A percentile compares a stretch with the other conserved stretches of the same genome.
These are phyloP conservation scores for Bathelium albidoporum DNA, from an alignment of 495 filamentous ascomycete genomes.

Conservation along the genomic window DNA sequence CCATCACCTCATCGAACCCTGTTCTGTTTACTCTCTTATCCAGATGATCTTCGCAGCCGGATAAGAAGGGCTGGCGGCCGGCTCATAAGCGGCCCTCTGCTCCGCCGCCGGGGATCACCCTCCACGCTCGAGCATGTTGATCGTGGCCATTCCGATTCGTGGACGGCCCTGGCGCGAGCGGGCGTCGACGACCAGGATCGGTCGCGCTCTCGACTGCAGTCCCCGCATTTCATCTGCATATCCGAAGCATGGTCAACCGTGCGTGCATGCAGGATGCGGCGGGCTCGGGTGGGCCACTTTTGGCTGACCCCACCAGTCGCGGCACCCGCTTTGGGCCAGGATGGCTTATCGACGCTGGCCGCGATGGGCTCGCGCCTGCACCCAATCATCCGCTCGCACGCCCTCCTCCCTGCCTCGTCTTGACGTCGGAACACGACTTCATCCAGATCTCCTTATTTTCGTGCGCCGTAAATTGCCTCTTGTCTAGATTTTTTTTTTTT, in stretches of 20 bases:
- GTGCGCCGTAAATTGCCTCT: not conserved
- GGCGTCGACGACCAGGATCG: not conserved
- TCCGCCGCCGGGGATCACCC: not conserved
- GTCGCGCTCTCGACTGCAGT: not conserved
- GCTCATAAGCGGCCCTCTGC: not conserved
- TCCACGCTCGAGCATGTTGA: not conserved
- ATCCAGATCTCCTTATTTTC: not conserved
- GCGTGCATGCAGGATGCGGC: constrained; percentile 1
- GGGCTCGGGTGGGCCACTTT: not conserved
- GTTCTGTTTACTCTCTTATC: not conserved
- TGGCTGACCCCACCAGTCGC: not conserved
- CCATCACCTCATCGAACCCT: not conserved
- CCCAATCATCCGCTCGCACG: not conserved
- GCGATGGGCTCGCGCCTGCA: not conserved
- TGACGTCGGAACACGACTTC: not conserved
- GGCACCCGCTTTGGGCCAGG: not conserved
- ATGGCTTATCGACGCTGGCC: constrained; percentile 2
- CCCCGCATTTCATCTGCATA: constrained; percentile 3
- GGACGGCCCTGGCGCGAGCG: not conserved
- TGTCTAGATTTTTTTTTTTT: not conserved
- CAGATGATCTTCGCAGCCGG: not conserved
- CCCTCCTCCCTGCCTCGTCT: not conserved
- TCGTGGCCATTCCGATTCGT: not conserved
- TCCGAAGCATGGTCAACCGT: not conserved
- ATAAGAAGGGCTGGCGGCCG: not conserved